Evolutionary conservation across 257 asterid genomes (phyloP).

Genomic region (Rauvolfia tetraphylla): DNA sequence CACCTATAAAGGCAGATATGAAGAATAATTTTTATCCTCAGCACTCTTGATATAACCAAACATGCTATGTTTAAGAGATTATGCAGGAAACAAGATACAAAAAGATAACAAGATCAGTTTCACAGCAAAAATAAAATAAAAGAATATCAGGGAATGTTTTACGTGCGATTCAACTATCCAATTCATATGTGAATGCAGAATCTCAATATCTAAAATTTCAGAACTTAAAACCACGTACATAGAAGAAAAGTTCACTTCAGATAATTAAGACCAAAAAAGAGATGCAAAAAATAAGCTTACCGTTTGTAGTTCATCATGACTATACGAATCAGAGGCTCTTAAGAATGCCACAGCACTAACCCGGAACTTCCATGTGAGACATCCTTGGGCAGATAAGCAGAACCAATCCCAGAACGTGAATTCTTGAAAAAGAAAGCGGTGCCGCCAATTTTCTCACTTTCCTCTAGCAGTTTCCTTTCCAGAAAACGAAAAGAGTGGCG

Average conservation of each 20-base stretch:
- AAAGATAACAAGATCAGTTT: background rate
- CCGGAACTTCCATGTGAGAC: conserved; percentile 3
- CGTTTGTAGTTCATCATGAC: conserved; percentile 15
- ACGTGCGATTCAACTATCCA: background rate
- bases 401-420: conserved; percentile 10
- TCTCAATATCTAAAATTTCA: background rate
- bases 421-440: background rate
- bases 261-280: background rate
- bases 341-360: conserved; percentile 1
- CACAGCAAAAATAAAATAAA: background rate
- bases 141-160: background rate
- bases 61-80: background rate
- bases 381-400: background rate
- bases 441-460: conserved; percentile 11
- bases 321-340: conserved; percentile 9
- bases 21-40: too few species aligned
- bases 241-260: background rate
- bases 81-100: background rate
- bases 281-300: conserved; percentile 14
- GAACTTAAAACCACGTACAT: background rate
- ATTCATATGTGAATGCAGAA: background rate
- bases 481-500: too few species aligned
- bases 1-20: background rate
- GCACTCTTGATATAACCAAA: background rate
- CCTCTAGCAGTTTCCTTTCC: background rate